Evolutionary conservation across 129 eudicot genomes (phyloP), one percentile per base, ranked within the genome.

Genomic region (Flaveria robusta): DNA sequence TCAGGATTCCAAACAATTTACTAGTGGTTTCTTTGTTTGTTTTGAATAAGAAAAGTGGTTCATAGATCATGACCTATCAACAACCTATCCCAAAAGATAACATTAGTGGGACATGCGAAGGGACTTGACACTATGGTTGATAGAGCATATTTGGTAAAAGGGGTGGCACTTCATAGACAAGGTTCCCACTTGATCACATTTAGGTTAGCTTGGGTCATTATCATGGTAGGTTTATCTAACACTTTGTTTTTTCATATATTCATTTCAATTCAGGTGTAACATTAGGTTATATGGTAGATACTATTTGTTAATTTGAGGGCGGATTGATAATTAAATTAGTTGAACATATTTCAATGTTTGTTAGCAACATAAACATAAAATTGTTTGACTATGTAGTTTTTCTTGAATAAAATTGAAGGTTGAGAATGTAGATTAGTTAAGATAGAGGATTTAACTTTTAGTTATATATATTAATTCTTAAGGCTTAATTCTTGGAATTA

Each of bases 151-250:
- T 76, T 84, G 85, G 88, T 72, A 75, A 45, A 47, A 58, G 77
- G 18, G 81, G 80, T 76, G 70, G 71, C 79, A 63, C 69, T 52
- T 71, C n/a, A 68, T 78, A 52, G 72, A 59, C 78, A 77, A 74
- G 76, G 58, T 70, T 68, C 71, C 84, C 70, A 79, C 63, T 79
- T 83, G 66, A 64, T 74, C 76, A 75, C 86, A 83, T 70, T 75
- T 41, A 45, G 78, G 66, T 79, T 60, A 71, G 75, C 81, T 84
- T 58, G 55, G 16, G 84, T 79, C 82, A 72, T 39, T 71, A 19
- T 84, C 87, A 72, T 76, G 65, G 72, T 76, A 65, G 84, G 84
- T 76, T 71, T 52, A 77, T 71, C 84, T 55, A 55, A 76, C 85
- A 45, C 71, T 66, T 51, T 83, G 84, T 72, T 79, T 56, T 27